Percentiles rank a stretch among this genome's conserved stretches.
Evolutionary conservation across 208 protist species (phyloP).

Genomic region (Wallacemonas rigidus): DNA sequence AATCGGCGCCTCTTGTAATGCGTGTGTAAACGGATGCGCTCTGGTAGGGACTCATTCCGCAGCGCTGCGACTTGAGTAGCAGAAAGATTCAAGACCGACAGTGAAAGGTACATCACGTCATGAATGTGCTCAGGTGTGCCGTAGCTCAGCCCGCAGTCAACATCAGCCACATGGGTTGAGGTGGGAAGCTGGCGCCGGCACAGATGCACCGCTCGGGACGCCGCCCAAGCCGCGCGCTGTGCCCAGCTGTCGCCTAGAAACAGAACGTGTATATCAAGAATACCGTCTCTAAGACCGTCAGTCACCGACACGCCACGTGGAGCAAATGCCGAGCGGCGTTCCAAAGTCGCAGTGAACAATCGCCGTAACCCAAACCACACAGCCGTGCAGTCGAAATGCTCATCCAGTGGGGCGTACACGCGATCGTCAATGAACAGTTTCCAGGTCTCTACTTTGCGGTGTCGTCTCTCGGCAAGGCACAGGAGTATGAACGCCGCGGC

Average conservation of each 20-base stretch:
- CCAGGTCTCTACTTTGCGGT: not conserved
- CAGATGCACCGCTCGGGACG: constrained; percentile 1
- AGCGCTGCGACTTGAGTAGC: not conserved
- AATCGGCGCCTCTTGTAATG: constrained; percentile 7
- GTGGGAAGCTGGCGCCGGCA: not conserved
- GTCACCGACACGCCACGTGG: no score
- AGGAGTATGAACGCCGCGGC: not conserved
- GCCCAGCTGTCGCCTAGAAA: constrained; percentile 16
- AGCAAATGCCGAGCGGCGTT: not conserved
- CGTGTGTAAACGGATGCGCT: constrained; percentile 5
- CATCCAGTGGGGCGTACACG: constrained; percentile 3
- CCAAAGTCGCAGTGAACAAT: not conserved
- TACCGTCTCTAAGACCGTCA: not conserved
- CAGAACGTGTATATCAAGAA: constrained; percentile 9
- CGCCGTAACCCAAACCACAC: constrained; percentile 2
- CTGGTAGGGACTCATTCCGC: not conserved
- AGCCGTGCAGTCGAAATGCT: constrained; percentile 2
- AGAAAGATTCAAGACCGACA: not conserved
- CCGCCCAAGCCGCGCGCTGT: constrained; percentile 3
- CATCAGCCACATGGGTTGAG: not conserved
- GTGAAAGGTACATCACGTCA: constrained; percentile 1
- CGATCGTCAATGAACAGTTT: constrained; percentile 6
- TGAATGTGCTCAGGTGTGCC: not conserved
- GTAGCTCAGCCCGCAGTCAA: constrained; percentile 3
- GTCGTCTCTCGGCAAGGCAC: not conserved